These are phyloP conservation scores for Amanita jacksonii DNA, from an alignment of 768 basidiomycete species.

Conservation along the genomic window DNA sequence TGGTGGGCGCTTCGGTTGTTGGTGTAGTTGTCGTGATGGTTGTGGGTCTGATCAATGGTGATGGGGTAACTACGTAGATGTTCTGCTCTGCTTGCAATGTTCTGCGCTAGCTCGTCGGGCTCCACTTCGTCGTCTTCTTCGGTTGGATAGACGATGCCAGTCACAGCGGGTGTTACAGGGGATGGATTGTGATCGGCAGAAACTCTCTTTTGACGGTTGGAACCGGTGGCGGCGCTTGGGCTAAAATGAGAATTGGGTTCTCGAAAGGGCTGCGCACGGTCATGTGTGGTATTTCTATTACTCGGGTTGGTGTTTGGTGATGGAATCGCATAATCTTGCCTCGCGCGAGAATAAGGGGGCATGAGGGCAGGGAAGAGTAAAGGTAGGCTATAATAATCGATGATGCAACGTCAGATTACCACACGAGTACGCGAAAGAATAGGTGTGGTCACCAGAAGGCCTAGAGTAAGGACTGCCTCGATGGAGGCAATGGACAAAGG, in stretches of 20 bases:
- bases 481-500: neutral
- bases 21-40: constrained; percentile 4
- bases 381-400: neutral
- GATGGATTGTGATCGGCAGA: constrained; percentile 19
- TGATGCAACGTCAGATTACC: constrained; percentile 1
- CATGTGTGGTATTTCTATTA: constrained; percentile 3
- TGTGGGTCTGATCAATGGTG: constrained; percentile 6
- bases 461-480: neutral
- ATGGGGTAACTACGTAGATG: constrained; percentile 1
- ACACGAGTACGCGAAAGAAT: constrained; percentile 1
- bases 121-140: constrained; percentile 29
- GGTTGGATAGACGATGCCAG: constrained; percentile 38
- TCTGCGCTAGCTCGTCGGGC: constrained; percentile 12
- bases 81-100: neutral
- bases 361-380: neutral
- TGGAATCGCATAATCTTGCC: constrained; percentile 3
- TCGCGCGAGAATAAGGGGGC: constrained; percentile 5
- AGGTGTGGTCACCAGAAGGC: neutral
- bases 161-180: constrained; percentile 37
- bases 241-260: constrained; percentile 6
- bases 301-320: neutral
- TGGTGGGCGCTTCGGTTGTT: constrained; percentile 6
- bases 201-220: constrained; percentile 1
- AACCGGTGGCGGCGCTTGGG: neutral
- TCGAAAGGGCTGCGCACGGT: constrained; percentile 10